Evolutionary conservation across 371 early-diverging fungal species (phyloP), one percentile per base, ranked within the genome.

Genomic region (Mucor indicus): DNA sequence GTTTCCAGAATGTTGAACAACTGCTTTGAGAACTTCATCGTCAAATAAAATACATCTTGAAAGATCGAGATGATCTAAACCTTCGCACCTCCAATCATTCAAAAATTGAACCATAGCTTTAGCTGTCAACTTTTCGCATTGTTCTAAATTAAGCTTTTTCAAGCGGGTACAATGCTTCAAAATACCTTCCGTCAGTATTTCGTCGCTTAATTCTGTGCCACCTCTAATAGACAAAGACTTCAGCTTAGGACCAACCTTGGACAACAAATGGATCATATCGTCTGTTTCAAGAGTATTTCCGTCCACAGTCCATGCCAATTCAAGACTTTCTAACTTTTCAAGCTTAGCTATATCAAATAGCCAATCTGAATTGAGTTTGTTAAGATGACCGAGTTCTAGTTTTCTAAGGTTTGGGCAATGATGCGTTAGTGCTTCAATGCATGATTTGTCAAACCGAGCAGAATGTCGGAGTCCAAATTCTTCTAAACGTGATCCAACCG

Each of bases 21-120:
- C 39, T n/a, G 81, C 76, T 15, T 67, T 57, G 10, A 91, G 37
- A 0, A 77, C 81, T 0, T 57, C 71, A 53, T 91, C 90, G 12
- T 72, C 69, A 15, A 87, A 50, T 33, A 60, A 45, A 15, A 69
- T 53, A 50, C 83, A 77, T 15, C 87, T 79, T 16, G 61, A 50
- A 5, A 90, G 45, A 35, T 80, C 62, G 1, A 91, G 42, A 11
- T 66, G 53, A 0, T 53, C 70, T 38, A 90, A 60, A 22, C 81
- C 79, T 31, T 48, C 3, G 2, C 4, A 53, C 17, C 59, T 48
- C 77, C 84, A 78, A 8, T 66, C 63, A 8, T 56, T 61, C 41
- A 91, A 80, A 44, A 87, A 69, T 6, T 57, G 46, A 15, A 74
- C 62, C 24, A 89, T 41, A 2, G 80, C 90, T 4, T 75, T 75